phyloP scores from a whole-genome alignment of 352 stramenopile genomes.

The Globisporangium solare region DNA sequence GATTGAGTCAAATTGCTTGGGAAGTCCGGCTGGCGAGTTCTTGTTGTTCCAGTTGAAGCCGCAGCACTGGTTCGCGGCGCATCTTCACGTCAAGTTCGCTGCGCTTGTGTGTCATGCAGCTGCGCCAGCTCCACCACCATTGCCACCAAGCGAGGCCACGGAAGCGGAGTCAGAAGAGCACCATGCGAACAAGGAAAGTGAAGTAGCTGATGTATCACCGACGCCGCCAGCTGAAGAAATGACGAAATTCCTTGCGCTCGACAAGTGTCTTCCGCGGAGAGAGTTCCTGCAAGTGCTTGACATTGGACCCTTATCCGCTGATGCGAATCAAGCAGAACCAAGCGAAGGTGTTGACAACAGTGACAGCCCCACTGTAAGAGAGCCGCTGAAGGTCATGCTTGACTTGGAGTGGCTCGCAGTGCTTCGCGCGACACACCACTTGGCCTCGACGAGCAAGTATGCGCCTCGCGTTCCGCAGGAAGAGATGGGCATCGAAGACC shows the following conservation, averaged over 20 bases:
- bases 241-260: conserved; percentile 98
- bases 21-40: conserved; percentile 90
- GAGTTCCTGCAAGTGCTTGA: conserved; percentile 95
- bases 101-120: conserved; percentile 87
- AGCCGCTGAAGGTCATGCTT: conserved; percentile 79
- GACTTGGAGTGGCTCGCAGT: conserved; percentile 95
- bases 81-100: conserved; percentile 98
- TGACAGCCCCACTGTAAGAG: conserved; percentile 3
- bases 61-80: conserved; percentile 96
- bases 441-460: conserved; percentile 65
- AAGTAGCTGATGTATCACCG: background rate
- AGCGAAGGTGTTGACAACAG: background rate
- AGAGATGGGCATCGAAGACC: conserved; percentile 68
- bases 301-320: conserved; percentile 23
- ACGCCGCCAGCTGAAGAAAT: conserved; percentile 8
- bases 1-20: conserved; percentile 90
- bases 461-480: conserved; percentile 63
- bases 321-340: background rate
- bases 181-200: background rate
- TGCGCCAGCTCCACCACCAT: background rate
- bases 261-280: conserved; percentile 96
- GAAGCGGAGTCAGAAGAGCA: background rate
- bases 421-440: conserved; percentile 89
- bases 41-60: conserved; percentile 92
- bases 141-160: background rate